Evolutionary conservation across 495 filamentous ascomycete genomes (phyloP).

Genomic region (Penicillium malachiteum): DNA sequence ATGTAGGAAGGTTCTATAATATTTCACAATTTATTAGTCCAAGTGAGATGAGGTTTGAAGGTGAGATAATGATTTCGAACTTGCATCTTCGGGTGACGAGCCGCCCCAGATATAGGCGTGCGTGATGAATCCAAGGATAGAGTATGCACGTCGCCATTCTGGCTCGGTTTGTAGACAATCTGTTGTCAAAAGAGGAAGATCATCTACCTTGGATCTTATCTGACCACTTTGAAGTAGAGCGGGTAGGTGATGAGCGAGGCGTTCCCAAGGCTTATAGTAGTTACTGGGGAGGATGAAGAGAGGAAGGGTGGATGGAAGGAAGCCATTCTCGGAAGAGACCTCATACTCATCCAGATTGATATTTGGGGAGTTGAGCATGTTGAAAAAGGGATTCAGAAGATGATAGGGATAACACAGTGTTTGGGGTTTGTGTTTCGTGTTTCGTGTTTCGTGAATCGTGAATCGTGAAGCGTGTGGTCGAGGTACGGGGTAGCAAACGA

Average conservation of each 20-base stretch:
- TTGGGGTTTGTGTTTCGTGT: too few species aligned
- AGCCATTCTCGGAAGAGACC: constrained; percentile 79
- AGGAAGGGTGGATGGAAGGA: constrained; percentile 78
- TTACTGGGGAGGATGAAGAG: constrained; percentile 70
- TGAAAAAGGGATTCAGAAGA: neutral
- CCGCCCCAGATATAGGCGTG: constrained; percentile 69
- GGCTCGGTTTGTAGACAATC: constrained; percentile 68
- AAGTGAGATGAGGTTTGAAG: neutral
- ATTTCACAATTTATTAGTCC: neutral
- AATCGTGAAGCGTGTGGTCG: too few species aligned
- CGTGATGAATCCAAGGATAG: constrained; percentile 78
- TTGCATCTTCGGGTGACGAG: constrained; percentile 71
- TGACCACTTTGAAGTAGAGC: constrained; percentile 70
- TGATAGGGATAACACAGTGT: neutral
- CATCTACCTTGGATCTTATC: constrained; percentile 70
- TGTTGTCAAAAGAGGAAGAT: constrained; percentile 75
- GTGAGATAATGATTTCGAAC: constrained; percentile 8
- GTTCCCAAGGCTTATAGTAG: constrained; percentile 91
- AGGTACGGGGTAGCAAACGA: neutral
- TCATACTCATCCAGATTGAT: constrained; percentile 75
- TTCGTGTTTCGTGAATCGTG: too few species aligned
- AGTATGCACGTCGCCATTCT: constrained; percentile 91
- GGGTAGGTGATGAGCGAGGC: constrained; percentile 72
- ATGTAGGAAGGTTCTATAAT: constrained; percentile 69
- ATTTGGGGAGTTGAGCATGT: constrained; percentile 72